Evolutionary conservation across 805 yeast genomes (phyloP).

Genomic region (Teunomyces tritomae): DNA sequence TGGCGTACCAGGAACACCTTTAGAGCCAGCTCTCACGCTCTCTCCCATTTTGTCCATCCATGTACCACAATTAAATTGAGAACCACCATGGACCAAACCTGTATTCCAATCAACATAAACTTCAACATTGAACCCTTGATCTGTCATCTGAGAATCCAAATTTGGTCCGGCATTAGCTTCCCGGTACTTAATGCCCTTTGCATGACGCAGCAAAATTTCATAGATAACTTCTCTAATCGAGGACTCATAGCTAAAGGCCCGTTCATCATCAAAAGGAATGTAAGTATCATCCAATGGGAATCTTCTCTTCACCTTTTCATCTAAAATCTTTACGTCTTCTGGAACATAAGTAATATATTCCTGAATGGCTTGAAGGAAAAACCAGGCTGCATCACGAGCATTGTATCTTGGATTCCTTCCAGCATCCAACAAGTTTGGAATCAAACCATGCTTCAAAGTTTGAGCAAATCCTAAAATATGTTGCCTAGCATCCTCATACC

Average conservation of each 20-base stretch:
- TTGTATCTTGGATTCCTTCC: slow-evolving; percentile 93
- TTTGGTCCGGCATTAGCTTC: slow-evolving; percentile 94
- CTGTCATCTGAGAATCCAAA: slow-evolving; percentile 88
- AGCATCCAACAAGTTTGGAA: slow-evolving; percentile 89
- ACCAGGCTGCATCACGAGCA: slow-evolving; percentile 98
- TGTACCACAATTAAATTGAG: slow-evolving; percentile 91
- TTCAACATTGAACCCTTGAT: slow-evolving; percentile 85
- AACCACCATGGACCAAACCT: slow-evolving; percentile 89
- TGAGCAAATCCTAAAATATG: slow-evolving; percentile 88
- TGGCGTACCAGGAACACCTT: slow-evolving; percentile 97
- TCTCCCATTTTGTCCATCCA: slow-evolving; percentile 99
- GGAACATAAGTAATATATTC: slow-evolving; percentile 73
- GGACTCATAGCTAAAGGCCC: slow-evolving; percentile 71
- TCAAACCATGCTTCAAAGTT: slow-evolving; percentile 90
- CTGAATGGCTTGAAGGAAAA: slow-evolving; percentile 83
- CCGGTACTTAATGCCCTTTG: slow-evolving; percentile 78
- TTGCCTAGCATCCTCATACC: slow-evolving; percentile 72
- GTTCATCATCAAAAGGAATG: slow-evolving; percentile 62
- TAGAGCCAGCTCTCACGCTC: slow-evolving; percentile 73
- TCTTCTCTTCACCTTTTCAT: slow-evolving; percentile 73
- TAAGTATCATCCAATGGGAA: slow-evolving; percentile 87
- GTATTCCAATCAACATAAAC: slow-evolving; percentile 83
- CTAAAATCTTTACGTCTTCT: slow-evolving; percentile 61
- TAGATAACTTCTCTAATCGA: slow-evolving; percentile 73
- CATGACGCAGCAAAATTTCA: slow-evolving; percentile 86